Evolutionary conservation across 176 grass and related monocot genomes (phyloP).

Genomic region (Phragmites australis): DNA sequence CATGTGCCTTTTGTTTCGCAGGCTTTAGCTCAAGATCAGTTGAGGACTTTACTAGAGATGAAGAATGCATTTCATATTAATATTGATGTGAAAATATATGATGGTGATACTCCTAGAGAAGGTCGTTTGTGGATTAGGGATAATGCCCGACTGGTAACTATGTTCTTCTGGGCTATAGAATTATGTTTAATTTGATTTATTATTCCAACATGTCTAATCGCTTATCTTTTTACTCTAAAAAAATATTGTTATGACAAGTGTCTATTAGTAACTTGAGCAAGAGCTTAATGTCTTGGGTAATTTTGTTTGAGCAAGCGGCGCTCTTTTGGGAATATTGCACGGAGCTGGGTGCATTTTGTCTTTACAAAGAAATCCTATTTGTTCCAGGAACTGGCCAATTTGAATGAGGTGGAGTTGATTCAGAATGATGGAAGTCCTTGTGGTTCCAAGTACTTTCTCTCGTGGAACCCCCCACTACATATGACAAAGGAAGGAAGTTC

Average conservation of each 20-base stretch:
- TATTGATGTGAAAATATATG: slow-evolving; percentile 79
- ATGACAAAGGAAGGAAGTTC: slow-evolving; percentile 46
- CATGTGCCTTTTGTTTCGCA: slow-evolving; percentile 42
- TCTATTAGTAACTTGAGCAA: too few species aligned
- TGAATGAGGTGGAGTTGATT: slow-evolving; percentile 71
- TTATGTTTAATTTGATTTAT: slow-evolving; percentile 15
- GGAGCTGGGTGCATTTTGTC: not conserved
- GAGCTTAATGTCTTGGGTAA: too few species aligned
- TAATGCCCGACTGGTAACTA: slow-evolving; percentile 73
- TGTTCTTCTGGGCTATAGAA: slow-evolving; percentile 12
- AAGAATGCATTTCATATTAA: slow-evolving; percentile 57
- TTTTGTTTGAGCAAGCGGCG: too few species aligned
- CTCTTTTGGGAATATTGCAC: slow-evolving; percentile 4
- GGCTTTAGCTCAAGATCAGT: slow-evolving; percentile 98
- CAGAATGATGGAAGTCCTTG: slow-evolving; percentile 88
- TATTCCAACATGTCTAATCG: not conserved
- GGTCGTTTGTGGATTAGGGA: slow-evolving; percentile 74
- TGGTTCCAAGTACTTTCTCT: slow-evolving; percentile 82
- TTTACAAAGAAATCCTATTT: slow-evolving; percentile 14
- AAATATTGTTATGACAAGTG: too few species aligned
- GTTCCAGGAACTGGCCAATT: slow-evolving; percentile 72
- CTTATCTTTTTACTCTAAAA: slow-evolving; percentile 32
- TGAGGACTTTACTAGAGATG: slow-evolving; percentile 74
- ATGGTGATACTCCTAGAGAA: slow-evolving; percentile 88
- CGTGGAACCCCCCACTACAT: slow-evolving; percentile 81